Evolutionary conservation across 768 basidiomycete species (phyloP), one percentile per base, ranked within the genome.

Genomic region (Leccinum sublutescens): DNA sequence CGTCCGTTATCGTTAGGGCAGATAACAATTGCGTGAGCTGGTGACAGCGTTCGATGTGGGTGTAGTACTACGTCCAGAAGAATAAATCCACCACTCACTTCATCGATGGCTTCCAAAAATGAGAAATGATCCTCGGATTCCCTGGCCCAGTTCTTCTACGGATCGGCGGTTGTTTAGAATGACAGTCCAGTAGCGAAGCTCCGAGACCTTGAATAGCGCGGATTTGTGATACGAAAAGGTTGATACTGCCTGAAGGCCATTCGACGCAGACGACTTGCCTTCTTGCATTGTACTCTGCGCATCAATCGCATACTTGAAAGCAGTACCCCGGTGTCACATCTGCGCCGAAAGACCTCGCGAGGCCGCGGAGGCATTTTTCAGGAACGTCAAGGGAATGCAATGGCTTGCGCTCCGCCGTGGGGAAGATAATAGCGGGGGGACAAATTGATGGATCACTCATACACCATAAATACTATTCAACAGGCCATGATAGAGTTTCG

Each of bases 71-170:
- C 4, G 12, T n/a, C 19, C 4, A 23, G 10, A 36, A 50, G 1
- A 27, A 11, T 25, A 50, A 27, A 4, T 7, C 11, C 1, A 25
- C 5, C 50, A 15, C 75, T 56, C 52, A 81, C 82, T 25, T 80
- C 75, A 11, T 58, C 62, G 4, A 62, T 54, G 0, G 74, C 73
- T 34, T 69, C 72, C 1, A 21, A 5, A 17, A 74, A 62, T 3
- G 79, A 80, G 15, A 83, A 58, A 17, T 66, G 62, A n/a, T 75
- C 72, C 8, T 79, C 76, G 0, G 77, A 67, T 4, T 77, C 78
- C 47, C 66, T 77, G 1, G 71, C 27, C 62, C 4, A 82, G 27
- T 43, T 82, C 81, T 2, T 80, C 75, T 12, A 80, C 59, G 9
- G 73, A 57, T 21, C 66, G 56, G 1, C 61, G 62, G 5, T 72